These are phyloP conservation scores for Arctium lappa DNA, from an alignment of 129 eudicot genomes.

Conservation along the genomic window DNA sequence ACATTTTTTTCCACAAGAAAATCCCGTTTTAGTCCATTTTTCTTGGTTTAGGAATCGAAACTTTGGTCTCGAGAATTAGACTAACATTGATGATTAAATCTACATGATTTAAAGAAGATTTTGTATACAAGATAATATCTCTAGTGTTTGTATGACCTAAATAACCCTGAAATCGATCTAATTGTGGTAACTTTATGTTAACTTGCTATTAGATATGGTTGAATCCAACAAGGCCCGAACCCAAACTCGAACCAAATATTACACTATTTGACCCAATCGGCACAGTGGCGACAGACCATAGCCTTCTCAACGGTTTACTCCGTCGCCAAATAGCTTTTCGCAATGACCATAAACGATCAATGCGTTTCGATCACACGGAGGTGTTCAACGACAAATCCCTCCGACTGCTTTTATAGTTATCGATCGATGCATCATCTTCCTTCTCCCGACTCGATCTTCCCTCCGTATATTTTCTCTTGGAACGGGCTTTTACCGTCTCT, in stretches of 20 bases:
- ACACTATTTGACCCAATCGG: not conserved
- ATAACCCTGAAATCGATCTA: not conserved
- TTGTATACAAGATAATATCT: not conserved
- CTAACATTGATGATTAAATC: not conserved
- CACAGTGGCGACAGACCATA: not conserved
- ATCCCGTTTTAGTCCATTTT: not conserved
- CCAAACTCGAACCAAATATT: not conserved
- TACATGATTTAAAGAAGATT: not conserved
- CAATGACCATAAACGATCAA: not conserved
- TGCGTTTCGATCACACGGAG: not conserved
- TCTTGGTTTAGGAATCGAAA: not conserved
- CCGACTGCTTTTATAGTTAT: slow-evolving; percentile 17
- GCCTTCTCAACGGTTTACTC: not conserved
- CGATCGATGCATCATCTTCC: slow-evolving; percentile 24
- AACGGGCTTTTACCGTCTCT: slow-evolving; percentile 36
- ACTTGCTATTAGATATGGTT: slow-evolving; percentile 1
- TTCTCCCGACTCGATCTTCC: slow-evolving; percentile 21
- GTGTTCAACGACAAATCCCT: slow-evolving; percentile 21
- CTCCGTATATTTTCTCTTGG: slow-evolving; percentile 42
- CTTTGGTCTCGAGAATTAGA: not conserved
- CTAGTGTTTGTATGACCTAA: slow-evolving; percentile 2
- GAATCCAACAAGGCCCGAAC: not conserved
- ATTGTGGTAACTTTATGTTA: slow-evolving; percentile 1
- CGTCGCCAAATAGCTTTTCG: not conserved
- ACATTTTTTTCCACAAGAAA: not conserved